Evolutionary conservation across 2,329 filamentous ascomycete species (phyloP), one percentile per base, ranked within the genome.

Genomic region (Phialophora verrucosa): DNA sequence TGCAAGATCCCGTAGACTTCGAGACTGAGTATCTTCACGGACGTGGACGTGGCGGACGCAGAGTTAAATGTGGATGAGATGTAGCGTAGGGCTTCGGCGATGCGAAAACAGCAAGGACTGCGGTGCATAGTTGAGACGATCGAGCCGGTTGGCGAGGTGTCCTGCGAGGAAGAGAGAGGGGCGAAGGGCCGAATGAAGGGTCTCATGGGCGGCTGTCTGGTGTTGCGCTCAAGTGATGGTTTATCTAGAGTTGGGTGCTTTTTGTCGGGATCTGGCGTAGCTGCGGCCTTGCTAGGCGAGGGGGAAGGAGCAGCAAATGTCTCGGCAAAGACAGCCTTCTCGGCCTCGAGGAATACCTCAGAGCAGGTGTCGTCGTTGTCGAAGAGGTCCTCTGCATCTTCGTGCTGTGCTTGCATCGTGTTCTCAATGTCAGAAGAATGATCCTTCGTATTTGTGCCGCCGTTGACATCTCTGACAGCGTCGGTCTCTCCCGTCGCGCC

Each of bases 361-460:
- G 55, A 14, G 35, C 14, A 57, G 35, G 14, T 54, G 56, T 55
- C 35, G 27, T 64, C 62, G 20, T 44, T 32, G 35, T 56, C 49
- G 35, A 64, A 54, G 31, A 61, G 38, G 23, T 65, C 63, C 23
- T 65, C 63, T 38, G 35, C 17, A 32, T 31, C 53, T 35, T 55
- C 29, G n/a, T n/a, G 17, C 17, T 7, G 29, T 11, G 53, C n/a
- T 55, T n/a, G 53, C 17, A 11, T 55, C 7, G 29, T 32, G n/a
- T 55, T 55, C 29, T 55, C 53, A 17, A 55, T 32, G 27, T 20
- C 29, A 4, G 25, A 8, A n/a, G 17, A 55, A 32, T 10, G 29
- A 23, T 5, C 23, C 10, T 51, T 51, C 20, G 49, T 29, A 14
- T 5, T 29, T 23, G 49, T 5, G 49, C 49, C 20, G 10, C 4